These are phyloP conservation scores for Xylaria sp. DNA, from an alignment of 2,329 filamentous ascomycete species.

Conservation along the genomic window DNA sequence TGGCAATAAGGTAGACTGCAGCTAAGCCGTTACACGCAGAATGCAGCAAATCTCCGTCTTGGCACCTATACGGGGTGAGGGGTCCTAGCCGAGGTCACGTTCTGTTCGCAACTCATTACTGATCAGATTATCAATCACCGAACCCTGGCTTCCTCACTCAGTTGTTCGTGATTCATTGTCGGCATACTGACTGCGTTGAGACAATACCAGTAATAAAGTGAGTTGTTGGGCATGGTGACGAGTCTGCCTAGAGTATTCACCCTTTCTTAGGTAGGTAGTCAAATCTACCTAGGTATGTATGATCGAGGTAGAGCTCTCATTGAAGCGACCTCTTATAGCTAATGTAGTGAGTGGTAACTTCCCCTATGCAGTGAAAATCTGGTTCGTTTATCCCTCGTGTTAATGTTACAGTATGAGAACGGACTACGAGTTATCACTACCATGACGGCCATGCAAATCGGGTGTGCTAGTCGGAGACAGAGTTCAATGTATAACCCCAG, in stretches of 20 bases:
- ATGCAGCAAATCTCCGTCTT: background rate
- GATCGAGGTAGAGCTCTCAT: too few relatives aligned
- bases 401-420: background rate
- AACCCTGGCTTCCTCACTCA: background rate
- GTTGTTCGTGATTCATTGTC: background rate
- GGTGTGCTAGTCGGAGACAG: background rate
- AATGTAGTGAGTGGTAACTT: too few relatives aligned
- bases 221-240: too few relatives aligned
- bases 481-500: too few relatives aligned
- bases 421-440: background rate
- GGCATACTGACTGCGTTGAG: background rate
- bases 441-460: background rate
- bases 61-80: background rate
- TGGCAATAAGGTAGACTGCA: background rate
- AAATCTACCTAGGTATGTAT: too few relatives aligned
- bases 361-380: too few relatives aligned
- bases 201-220: background rate
- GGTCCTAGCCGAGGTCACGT: background rate
- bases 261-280: too few relatives aligned
- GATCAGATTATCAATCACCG: background rate
- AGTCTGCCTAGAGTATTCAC: too few relatives aligned
- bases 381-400: too few relatives aligned
- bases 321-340: too few relatives aligned
- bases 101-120: background rate
- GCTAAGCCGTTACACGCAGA: conserved; percentile 8